Evolutionary conservation across 148 eudicot species (phyloP), one percentile per base, ranked within the genome.

Genomic region (Vaccinium vitisidaea): DNA sequence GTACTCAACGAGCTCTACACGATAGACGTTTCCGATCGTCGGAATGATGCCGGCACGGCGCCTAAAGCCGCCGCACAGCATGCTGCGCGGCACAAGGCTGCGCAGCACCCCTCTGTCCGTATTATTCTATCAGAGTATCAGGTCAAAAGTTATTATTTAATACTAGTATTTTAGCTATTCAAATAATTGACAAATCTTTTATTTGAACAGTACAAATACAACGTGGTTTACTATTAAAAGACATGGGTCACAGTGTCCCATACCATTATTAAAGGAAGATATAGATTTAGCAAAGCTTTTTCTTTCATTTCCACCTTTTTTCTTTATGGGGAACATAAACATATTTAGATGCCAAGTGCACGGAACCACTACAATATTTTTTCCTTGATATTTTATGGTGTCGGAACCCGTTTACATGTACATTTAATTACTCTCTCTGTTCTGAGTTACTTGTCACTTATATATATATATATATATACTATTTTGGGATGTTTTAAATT

Each of bases 211-310:
- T 23, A 1, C 54, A 77, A 77, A 49, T 77, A 2, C 80, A 49
- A 77, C 23, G 55, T 49, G 54, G 55, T 77, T 49, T 19, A 46
- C 30, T 58, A 77, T 49, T 77, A 77, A n/a, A 77, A 49, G 56
- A 49, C 80, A 77, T 46, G 80, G 56, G 74, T 77, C 18, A n/a
- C 58, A 49, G 80, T 49, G 36, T 77, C 80, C 80, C 80, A 49
- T 77, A 49, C 80, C 80, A 25, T 49, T 74, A 39, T 74, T 74
- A 74, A 74, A 74, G 50, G 23, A 18, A 43, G 43, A 16, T 13
- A 70, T 30, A 73, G 48, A 74, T 74, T 36, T 50, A 74, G 12
- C 52, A 16, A 8, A 19, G 48, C 12, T 74, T 74, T 36, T 74
- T 32, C 75, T 30, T 71, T 36, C 46, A 12, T 32, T 71, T 6